Evolutionary conservation across 805 yeast genomes (phyloP), one percentile per base, ranked within the genome.

Genomic region (Wickerhamiella azyma): DNA sequence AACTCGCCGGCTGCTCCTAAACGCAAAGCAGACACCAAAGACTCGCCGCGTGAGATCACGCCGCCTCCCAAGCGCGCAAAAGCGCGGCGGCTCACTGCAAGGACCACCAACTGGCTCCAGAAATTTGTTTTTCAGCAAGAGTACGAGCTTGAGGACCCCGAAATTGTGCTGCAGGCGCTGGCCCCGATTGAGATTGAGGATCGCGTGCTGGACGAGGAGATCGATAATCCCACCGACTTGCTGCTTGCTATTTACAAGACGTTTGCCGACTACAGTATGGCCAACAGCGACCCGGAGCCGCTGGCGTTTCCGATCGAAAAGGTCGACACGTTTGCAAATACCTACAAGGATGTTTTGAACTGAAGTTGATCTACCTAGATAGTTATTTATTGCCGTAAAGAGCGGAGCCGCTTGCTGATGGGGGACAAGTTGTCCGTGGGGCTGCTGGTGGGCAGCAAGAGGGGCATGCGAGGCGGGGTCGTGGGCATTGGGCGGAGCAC

Each of bases 101-200:
- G 40, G 9, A 35, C 45, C 13, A 17, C 33, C 14, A n/a, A 33
- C 38, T 42, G 45, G 45, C 40, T 32, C 17, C 37, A 36, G n/a
- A 32, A 26, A 19, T 42, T 42, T 19, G 38, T 14, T 9, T n/a
- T 19, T 17, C 48, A 39, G 19, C 46, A 48, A 32, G 48, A 42
- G 14, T 44, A 38, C 26, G 32, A 13, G 44, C 47, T 40, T 4
- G 52, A 45, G 11, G 44, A 39, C 26, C 44, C 38, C 37, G 41
- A 41, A 24, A 37, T 26, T 18, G 36, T 33, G 35, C 36, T 39
- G 26, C 32, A 32, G 45, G 46, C 9, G 44, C 29, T 26, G 11
- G 50, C 49, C 45, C 43, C 33, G 26, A 39, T 10, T 28, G 42
- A 43, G 47, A 48, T 42, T 17, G 40, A 36, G 30, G 40, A 46